Evolutionary conservation across 306 rosid species (phyloP), one percentile per base, ranked within the genome.

Genomic region (Abrus precatorius): DNA sequence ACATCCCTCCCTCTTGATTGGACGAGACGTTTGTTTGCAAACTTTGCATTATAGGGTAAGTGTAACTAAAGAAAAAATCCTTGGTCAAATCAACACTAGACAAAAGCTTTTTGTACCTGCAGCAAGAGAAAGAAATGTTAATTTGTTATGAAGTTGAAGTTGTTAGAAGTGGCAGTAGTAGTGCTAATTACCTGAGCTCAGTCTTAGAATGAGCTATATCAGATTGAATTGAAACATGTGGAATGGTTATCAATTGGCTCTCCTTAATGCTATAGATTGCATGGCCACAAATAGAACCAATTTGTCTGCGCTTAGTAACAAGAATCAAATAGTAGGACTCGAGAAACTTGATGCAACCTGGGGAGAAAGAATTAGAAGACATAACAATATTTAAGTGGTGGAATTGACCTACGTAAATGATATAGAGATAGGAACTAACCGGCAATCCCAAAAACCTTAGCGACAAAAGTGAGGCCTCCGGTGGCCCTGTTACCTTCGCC

Each of bases 41-140:
- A 78, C 94, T 90, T 86, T 89, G 99, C 99, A 95, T 93, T 79
- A 95, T 90, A 64, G 99, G 99, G 86, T 95, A 95, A 4, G 99
- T 90, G 73, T 95, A 93, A 80, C 99, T 93, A 79, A 75, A 95
- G 98, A 90, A 95, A 86, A 95, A 95, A 75, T 95, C 98, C 85
- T 91, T 95, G 54, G 98, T 95, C 91, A 95, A 87, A 78, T 95
- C 98, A 40, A 95, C 93, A 86, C 96, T 95, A 29, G 94, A 91
- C 59, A 95, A 69, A 74, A 95, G 99, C 82, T 90, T 95, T 71
- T 87, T 93, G 93, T 95, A 95, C 92, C 99, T 90, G 85, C 85
- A 84, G 38, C 5, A 8, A 68, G 61, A 74, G 61, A 48, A 80
- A 70, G 70, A 6, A 68, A 48, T 43, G 33, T 36, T 64, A 38